Percentiles rank a stretch among this genome's conserved stretches.
These are phyloP conservation scores for Escovopsis sp. DNA, from an alignment of 2,329 filamentous ascomycete species.

Conservation along the genomic window DNA sequence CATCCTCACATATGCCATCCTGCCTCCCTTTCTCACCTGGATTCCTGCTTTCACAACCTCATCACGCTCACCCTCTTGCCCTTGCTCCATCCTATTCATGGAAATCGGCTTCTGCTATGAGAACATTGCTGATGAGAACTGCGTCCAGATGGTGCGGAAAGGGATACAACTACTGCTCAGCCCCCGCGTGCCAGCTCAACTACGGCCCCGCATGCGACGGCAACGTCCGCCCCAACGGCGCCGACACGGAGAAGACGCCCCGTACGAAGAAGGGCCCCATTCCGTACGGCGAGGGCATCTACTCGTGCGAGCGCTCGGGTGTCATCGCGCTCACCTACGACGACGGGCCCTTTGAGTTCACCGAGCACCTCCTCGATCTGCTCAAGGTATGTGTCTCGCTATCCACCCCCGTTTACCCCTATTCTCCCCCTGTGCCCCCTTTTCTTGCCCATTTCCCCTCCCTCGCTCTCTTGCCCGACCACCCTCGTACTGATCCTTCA, in stretches of 20 bases:
- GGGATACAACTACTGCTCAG: conserved; percentile 39
- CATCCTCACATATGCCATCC: too few species aligned
- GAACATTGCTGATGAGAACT: too few species aligned
- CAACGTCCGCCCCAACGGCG: conserved; percentile 34
- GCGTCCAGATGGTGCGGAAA: conserved; percentile 36
- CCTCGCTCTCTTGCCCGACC: too few species aligned
- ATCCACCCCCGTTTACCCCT: too few species aligned
- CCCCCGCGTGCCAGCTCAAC: conserved; percentile 45
- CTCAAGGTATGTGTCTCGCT: conserved; percentile 11
- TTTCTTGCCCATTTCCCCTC: too few species aligned
- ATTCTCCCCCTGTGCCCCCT: not conserved
- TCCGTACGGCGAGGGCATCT: conserved; percentile 39
- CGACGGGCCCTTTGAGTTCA: conserved; percentile 29
- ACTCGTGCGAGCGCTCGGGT: conserved; percentile 18
- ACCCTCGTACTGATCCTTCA: not conserved
- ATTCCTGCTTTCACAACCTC: too few species aligned
- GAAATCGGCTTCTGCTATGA: not conserved
- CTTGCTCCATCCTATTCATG: too few species aligned
- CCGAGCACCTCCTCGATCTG: conserved; percentile 24
- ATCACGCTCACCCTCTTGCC: too few species aligned
- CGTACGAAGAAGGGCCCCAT: conserved; percentile 38
- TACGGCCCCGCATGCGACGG: conserved; percentile 47
- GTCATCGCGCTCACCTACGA: conserved; percentile 30
- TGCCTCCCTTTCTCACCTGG: not conserved
- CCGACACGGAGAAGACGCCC: conserved; percentile 35